Evolutionary conservation across 257 asterid species (phyloP).

Genomic region (Eucommia ulmoides): DNA sequence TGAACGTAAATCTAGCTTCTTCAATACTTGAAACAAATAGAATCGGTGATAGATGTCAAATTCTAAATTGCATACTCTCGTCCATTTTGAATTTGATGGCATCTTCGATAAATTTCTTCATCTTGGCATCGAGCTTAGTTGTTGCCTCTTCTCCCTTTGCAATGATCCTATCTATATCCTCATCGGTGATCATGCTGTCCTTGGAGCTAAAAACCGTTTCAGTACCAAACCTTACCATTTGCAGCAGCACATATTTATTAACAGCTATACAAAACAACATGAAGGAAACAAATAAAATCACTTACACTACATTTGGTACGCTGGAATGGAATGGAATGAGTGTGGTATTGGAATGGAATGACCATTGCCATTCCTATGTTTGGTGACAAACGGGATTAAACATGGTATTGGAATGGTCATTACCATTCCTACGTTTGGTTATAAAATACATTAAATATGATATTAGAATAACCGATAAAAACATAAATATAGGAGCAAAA

Average conservation of each 20-base stretch:
- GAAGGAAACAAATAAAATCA: too few species aligned
- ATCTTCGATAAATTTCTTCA: constrained; percentile 97
- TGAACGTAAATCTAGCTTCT: constrained; percentile 18
- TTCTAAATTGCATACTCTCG: constrained; percentile 45
- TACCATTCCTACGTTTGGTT: too few species aligned
- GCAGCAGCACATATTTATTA: constrained; percentile 91
- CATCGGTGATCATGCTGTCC: constrained; percentile 98
- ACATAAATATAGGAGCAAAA: too few species aligned
- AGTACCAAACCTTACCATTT: constrained; percentile 99
- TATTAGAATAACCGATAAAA: too few species aligned
- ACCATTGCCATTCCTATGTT: too few species aligned
- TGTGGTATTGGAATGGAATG: too few species aligned
- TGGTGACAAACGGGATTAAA: too few species aligned
- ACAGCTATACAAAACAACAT: constrained; percentile 52
- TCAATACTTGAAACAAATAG: constrained; percentile 5
- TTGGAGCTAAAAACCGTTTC: constrained; percentile 99
- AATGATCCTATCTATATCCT: constrained; percentile 93
- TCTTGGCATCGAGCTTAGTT: constrained; percentile 97
- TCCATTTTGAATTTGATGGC: constrained; percentile 98
- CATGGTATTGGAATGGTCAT: too few species aligned
- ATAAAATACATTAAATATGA: too few species aligned
- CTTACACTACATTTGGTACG: too few species aligned
- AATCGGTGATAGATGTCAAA: background rate
- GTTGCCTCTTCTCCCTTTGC: constrained; percentile 99
- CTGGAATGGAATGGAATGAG: too few species aligned